These are phyloP conservation scores for Sordaria brevicollis DNA, from an alignment of 495 filamentous ascomycete species.

Conservation along the genomic window DNA sequence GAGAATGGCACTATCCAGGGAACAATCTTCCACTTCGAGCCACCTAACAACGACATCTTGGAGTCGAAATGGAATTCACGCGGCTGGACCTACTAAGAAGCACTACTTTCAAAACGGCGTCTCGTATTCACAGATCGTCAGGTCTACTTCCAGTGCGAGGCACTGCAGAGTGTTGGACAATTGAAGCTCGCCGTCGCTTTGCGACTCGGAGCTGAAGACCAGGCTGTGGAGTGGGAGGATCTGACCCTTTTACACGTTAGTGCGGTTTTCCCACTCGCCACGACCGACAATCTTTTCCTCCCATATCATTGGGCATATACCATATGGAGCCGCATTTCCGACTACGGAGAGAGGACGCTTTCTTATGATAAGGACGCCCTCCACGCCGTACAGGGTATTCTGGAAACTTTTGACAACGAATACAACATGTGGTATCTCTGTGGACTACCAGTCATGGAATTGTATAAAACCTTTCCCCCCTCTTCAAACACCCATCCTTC, in stretches of 20 bases:
- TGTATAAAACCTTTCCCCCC: no score
- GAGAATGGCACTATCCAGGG: no score
- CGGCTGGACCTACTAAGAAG: slow-evolving; percentile 37
- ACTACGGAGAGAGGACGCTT: background rate
- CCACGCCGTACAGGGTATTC: background rate
- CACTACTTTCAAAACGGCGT: slow-evolving; percentile 16
- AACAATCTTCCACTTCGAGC: background rate
- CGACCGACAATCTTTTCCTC: no score
- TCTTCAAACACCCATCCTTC: no score
- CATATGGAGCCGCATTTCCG: background rate
- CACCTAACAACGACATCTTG: background rate
- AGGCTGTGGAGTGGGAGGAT: no score
- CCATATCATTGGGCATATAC: background rate
- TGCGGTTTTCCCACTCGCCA: no score
- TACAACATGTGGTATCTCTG: background rate
- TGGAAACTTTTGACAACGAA: background rate
- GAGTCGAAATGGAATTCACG: slow-evolving; percentile 20
- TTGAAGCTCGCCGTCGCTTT: no score
- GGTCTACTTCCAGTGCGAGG: slow-evolving; percentile 27
- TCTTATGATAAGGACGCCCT: background rate
- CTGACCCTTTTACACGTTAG: no score
- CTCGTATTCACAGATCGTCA: slow-evolving; percentile 15
- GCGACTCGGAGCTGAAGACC: no score
- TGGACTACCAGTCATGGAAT: background rate
- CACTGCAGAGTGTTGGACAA: background rate